Conservation (phyloP, 1,284 basidiomycete genomes). For the Rhodotorula sp. region DNA sequence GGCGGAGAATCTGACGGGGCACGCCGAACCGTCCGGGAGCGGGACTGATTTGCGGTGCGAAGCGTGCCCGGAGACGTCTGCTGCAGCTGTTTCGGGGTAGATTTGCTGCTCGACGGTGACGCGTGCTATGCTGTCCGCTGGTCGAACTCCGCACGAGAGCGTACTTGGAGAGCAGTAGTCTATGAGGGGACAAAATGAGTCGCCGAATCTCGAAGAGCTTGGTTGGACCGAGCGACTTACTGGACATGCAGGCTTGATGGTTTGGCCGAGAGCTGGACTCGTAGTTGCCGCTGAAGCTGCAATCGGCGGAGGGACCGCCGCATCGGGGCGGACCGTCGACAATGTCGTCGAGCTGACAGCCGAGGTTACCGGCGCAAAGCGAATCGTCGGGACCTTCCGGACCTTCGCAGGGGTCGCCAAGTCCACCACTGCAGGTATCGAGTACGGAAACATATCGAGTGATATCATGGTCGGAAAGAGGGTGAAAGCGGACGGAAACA, state of each 20-base stretch:
- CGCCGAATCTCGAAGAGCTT: too few relatives aligned
- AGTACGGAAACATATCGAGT: not conserved
- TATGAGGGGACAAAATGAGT: not conserved
- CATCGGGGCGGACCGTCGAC: slow-evolving; percentile 19
- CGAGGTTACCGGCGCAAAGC: slow-evolving; percentile 29
- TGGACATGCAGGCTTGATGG: slow-evolving; percentile 22
- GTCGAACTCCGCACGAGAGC: slow-evolving; percentile 15
- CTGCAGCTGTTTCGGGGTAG: not conserved
- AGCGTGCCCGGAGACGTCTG: not conserved
- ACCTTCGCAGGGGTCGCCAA: slow-evolving; percentile 32
- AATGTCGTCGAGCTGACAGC: slow-evolving; percentile 16
- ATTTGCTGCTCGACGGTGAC: not conserved
- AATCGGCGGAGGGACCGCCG: slow-evolving; percentile 31
- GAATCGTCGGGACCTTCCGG: slow-evolving; percentile 32
- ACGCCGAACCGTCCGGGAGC: slow-evolving; percentile 18
- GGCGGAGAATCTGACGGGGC: slow-evolving; percentile 21
- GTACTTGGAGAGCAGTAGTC: slow-evolving; percentile 11
- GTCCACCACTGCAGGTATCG: slow-evolving; percentile 18
- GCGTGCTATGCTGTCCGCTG: not conserved
- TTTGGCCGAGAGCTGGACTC: slow-evolving; percentile 22
- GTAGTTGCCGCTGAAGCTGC: slow-evolving; percentile 25
- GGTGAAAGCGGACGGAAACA: too few relatives aligned
- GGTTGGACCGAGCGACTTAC: slow-evolving; percentile 5
- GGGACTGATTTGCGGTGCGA: not conserved
- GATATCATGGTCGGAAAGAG: too few relatives aligned